phyloP scores from a whole-genome alignment of 306 rosid species.

The Corylus americana region DNA sequence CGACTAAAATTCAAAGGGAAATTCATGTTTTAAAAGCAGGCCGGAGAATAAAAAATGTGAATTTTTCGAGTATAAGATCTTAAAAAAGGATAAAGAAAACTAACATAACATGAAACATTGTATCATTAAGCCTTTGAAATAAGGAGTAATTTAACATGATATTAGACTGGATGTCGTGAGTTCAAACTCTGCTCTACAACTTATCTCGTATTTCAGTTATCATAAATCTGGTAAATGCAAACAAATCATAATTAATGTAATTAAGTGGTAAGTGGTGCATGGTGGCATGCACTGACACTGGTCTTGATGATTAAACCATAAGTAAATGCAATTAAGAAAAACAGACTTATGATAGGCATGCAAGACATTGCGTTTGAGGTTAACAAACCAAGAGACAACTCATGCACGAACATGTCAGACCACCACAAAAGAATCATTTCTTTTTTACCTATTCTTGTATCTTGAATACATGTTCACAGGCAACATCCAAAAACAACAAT shows the following conservation, averaged over 20 bases:
- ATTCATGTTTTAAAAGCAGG: neutral
- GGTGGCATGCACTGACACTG: too few relatives aligned
- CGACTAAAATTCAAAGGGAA: neutral
- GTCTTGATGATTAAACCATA: constrained; percentile 11
- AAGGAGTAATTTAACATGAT: too few relatives aligned
- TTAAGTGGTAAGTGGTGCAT: too few relatives aligned
- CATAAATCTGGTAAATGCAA: too few relatives aligned
- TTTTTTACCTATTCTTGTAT: constrained; percentile 20
- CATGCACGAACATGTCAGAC: constrained; percentile 61
- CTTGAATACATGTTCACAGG: constrained; percentile 25
- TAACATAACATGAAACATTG: neutral
- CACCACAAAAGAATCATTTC: constrained; percentile 31
- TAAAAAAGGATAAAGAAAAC: neutral
- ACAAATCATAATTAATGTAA: too few relatives aligned
- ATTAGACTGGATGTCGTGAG: too few relatives aligned
- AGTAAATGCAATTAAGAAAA: neutral
- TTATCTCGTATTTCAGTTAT: too few relatives aligned
- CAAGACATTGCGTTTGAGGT: constrained; percentile 21
- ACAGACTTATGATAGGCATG: constrained; percentile 28
- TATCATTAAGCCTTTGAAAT: neutral
- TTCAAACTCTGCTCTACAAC: too few relatives aligned
- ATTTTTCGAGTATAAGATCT: neutral
- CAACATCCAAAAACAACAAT: constrained; percentile 46
- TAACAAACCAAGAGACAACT: constrained; percentile 56
- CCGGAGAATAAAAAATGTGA: neutral